Base-by-base conservation (phyloP, 352 stramenopile species). In the Sclerospora graminicola region DNA sequence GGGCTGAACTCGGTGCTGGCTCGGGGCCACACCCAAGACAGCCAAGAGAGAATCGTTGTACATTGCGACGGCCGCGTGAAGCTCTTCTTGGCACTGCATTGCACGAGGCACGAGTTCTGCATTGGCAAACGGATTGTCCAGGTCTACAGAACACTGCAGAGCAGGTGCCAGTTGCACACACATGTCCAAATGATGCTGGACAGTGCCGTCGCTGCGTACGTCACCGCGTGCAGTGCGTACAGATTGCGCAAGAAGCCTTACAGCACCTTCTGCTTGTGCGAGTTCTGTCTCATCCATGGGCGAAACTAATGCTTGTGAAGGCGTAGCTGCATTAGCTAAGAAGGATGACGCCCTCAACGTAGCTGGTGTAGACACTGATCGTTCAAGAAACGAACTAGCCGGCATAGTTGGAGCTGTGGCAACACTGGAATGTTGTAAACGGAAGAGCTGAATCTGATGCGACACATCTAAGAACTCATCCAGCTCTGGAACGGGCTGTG, bases 1-100 rank as follows among this genome's bases (percentile, higher is more conserved):
- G 19, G 46, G 21, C 26, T 48, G 40, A 24, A 30, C 21, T 34
- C 52, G 46, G 10, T 57, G 54, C 13, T 43, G 45, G 11, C 10
- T 33, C 19, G 48, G 40, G 28, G 44, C 31, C 24, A 66, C 26
- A 15, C 49, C 58, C 4, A 49, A 60, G 4, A 32, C 51, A 42
- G 61, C 61, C n/a, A 71, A 44, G 19, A 71, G 31, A 9, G 61
- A 51, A 46, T 71, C 61, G 40, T 71, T 71, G 37, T 68, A 71
- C 38, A 66, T 48, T 13, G 54, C 47, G 3, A 71, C 42, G n/a
- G 47, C 50, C 15, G 53, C 54, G 21, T 63, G 57, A 13, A 71
- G 38, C 43, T 71, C 61, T 36, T 71, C 61, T 42, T 63, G 53
- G 32, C 57, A 67, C 47, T 71, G 61, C 53, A 71, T 57, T 4